Percentiles rank a stretch among this genome's conserved stretches.
Conservation (phyloP, 805 yeast species). For the Metschnikowia proteae region DNA sequence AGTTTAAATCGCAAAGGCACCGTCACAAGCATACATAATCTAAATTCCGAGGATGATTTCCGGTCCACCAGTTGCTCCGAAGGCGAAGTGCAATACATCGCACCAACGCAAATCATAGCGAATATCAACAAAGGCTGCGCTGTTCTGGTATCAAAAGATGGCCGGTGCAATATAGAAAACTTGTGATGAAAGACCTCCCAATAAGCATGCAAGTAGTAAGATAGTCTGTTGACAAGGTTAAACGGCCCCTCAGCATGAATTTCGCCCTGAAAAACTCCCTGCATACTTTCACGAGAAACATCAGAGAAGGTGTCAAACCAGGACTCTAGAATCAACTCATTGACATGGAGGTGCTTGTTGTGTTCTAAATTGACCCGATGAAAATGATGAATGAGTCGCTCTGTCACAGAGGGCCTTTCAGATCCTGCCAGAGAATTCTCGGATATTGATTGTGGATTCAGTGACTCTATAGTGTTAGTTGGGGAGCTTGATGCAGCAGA, state of each 20-base stretch:
- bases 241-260: slow-evolving; percentile 15
- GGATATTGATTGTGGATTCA: slow-evolving; percentile 16
- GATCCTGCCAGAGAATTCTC: slow-evolving; percentile 10
- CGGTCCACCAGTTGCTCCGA: slow-evolving; percentile 19
- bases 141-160: slow-evolving; percentile 49
- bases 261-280: slow-evolving; percentile 23
- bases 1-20: slow-evolving; percentile 64
- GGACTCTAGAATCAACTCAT: slow-evolving; percentile 33
- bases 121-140: slow-evolving; percentile 50
- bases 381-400: slow-evolving; percentile 19
- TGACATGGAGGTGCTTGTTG: slow-evolving; percentile 38
- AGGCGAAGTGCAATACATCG: slow-evolving; percentile 38
- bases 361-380: slow-evolving; percentile 21
- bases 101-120: slow-evolving; percentile 56
- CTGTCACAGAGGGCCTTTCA: slow-evolving; percentile 7
- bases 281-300: slow-evolving; percentile 23
- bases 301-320: slow-evolving; percentile 29
- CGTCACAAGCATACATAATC: slow-evolving; percentile 46
- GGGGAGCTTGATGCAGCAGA: slow-evolving; percentile 34
- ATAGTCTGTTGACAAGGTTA: slow-evolving; percentile 30
- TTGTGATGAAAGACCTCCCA: slow-evolving; percentile 62
- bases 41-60: slow-evolving; percentile 31
- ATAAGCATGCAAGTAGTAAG: slow-evolving; percentile 39
- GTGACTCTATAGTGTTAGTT: slow-evolving; percentile 26
- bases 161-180: slow-evolving; percentile 55